Conservation (phyloP, 2,329 filamentous ascomycete genomes). For the Catunica adiposa region DNA sequence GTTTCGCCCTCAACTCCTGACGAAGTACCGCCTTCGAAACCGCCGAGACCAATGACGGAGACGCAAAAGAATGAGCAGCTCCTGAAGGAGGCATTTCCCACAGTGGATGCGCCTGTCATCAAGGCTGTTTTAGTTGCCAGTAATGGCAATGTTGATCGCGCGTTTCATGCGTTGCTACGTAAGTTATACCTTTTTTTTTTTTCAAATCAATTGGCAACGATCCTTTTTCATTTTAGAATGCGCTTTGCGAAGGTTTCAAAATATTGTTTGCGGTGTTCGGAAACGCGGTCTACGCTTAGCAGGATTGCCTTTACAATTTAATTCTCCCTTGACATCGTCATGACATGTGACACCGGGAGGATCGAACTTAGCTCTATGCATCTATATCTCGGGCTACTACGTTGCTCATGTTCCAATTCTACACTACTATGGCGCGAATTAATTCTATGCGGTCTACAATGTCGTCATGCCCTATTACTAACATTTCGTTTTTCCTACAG, state of each 20-base stretch:
- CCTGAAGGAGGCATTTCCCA: conserved; percentile 84
- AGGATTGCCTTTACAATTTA: not conserved
- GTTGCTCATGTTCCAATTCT: no score
- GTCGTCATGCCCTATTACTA: not conserved
- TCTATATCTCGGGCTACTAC: no score
- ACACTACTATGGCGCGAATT: no score
- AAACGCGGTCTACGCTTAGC: no score
- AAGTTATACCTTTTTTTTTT: conserved; percentile 19
- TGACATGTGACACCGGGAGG: not conserved
- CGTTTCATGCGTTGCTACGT: conserved; percentile 89
- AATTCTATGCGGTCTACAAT: not conserved
- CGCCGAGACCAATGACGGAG: conserved; percentile 66
- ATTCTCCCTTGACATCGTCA: not conserved
- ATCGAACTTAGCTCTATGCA: not conserved
- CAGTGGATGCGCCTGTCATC: conserved; percentile 62
- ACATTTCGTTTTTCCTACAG: conserved; percentile 22
- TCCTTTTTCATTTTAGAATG: no score
- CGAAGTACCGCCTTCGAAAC: conserved; percentile 53
- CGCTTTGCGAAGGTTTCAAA: no score
- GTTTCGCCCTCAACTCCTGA: conserved; percentile 18
- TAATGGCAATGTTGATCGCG: conserved; percentile 72
- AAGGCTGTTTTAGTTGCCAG: conserved; percentile 81
- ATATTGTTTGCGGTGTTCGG: no score
- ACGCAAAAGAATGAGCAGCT: conserved; percentile 74
- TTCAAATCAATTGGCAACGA: not conserved